phyloP scores from a whole-genome alignment of 306 rosid species.

The Coriaria nepalensis region DNA sequence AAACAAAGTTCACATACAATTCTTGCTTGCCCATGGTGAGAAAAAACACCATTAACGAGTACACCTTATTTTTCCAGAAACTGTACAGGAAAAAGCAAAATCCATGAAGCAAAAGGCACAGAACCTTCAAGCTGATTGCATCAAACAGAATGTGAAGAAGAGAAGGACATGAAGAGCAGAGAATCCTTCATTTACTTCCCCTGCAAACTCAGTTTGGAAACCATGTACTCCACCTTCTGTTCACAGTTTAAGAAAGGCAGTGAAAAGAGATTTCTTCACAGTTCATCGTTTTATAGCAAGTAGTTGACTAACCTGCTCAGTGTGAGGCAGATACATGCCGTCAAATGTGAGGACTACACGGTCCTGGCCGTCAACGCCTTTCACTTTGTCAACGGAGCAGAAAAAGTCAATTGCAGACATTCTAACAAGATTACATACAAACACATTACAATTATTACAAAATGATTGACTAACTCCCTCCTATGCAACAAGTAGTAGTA shows the following conservation, averaged over 20 bases:
- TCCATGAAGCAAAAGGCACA: no score
- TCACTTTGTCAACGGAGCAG: slow-evolving; percentile 90
- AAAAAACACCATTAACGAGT: no score
- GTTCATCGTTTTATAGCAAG: neutral
- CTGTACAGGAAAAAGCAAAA: no score
- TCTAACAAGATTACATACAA: slow-evolving; percentile 25
- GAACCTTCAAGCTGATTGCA: no score
- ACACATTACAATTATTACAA: slow-evolving; percentile 3
- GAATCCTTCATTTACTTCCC: slow-evolving; percentile 9
- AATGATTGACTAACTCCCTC: neutral
- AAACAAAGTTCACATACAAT: no score
- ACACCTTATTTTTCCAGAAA: no score
- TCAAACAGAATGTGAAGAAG: slow-evolving; percentile 1
- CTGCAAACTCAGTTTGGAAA: slow-evolving; percentile 33
- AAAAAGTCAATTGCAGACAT: slow-evolving; percentile 94
- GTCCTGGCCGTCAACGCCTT: slow-evolving; percentile 85
- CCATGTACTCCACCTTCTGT: slow-evolving; percentile 75
- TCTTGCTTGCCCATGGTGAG: no score
- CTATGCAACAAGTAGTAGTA: no score
- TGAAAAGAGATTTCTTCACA: neutral
- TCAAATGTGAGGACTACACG: slow-evolving; percentile 75
- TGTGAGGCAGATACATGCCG: slow-evolving; percentile 73
- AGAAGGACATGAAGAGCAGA: neutral
- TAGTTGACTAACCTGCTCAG: slow-evolving; percentile 57
- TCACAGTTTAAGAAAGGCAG: neutral